A percentile compares a stretch with the other conserved stretches of the same genome.
Evolutionary conservation across 495 filamentous ascomycete genomes (phyloP).

Genomic region (Aspergillus indologenus): DNA sequence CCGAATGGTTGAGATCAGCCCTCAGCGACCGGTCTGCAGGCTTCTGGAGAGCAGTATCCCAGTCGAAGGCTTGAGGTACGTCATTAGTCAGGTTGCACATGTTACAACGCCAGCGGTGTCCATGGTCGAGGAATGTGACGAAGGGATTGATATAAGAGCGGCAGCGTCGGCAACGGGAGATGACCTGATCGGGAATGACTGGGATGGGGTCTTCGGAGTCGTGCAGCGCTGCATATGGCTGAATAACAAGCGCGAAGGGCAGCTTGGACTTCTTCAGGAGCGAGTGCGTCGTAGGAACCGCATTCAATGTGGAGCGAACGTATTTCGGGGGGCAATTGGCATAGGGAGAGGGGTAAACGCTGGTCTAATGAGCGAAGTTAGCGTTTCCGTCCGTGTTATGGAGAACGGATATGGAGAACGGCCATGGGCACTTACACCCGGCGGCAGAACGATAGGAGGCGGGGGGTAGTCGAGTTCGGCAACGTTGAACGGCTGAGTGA

Average conservation of each 20-base stretch:
- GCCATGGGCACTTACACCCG: conserved; percentile 65
- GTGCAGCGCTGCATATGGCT: conserved; percentile 90
- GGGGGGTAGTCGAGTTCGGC: conserved; percentile 89
- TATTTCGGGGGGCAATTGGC: conserved; percentile 94
- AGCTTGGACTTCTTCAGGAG: conserved; percentile 94
- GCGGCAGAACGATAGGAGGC: conserved; percentile 84
- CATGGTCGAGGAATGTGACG: conserved; percentile 92
- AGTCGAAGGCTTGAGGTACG: conserved; percentile 97
- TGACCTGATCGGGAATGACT: conserved; percentile 93
- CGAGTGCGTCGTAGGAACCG: conserved; percentile 83
- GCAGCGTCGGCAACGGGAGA: conserved; percentile 91
- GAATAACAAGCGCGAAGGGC: conserved; percentile 92
- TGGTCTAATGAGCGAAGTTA: conserved; percentile 57
- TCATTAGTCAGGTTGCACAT: conserved; percentile 99
- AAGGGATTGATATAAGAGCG: conserved; percentile 98
- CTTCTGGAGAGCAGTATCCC: conserved; percentile 89
- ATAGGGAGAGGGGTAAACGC: conserved; percentile 86
- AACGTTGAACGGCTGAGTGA: conserved; percentile 90
- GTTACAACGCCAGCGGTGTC: conserved; percentile 97
- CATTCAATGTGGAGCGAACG: conserved; percentile 91
- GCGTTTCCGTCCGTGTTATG: conserved; percentile 16
- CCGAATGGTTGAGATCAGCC: conserved; percentile 86
- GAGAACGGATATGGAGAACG: neutral
- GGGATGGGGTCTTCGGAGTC: conserved; percentile 89
- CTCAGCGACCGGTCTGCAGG: conserved; percentile 85